Conservation (phyloP, 495 filamentous ascomycete genomes). For the Viridothelium virens region DNA sequence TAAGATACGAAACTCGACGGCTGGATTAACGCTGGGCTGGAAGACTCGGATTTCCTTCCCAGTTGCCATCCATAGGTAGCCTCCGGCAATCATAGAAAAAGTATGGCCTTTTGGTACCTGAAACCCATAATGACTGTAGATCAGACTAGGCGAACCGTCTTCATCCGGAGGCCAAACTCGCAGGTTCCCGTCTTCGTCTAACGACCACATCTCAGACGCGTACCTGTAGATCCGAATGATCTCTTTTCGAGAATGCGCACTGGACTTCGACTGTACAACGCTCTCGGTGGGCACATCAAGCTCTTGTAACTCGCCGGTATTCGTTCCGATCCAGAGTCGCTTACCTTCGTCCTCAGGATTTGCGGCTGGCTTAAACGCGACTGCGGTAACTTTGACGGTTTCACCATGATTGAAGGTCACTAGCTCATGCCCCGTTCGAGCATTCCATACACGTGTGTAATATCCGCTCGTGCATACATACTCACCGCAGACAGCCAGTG, state of each 20-base stretch:
- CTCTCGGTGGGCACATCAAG: slow-evolving; percentile 66
- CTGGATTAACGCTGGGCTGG: slow-evolving; percentile 58
- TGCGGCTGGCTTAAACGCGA: slow-evolving; percentile 74
- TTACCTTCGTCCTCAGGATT: slow-evolving; percentile 71
- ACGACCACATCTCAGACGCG: slow-evolving; percentile 84
- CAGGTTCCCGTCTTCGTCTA: slow-evolving; percentile 84
- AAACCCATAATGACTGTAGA: slow-evolving; percentile 56
- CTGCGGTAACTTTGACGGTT: slow-evolving; percentile 63
- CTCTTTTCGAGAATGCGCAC: slow-evolving; percentile 71
- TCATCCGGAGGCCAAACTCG: slow-evolving; percentile 81
- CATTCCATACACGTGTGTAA: slow-evolving; percentile 77
- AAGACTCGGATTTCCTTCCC: slow-evolving; percentile 86
- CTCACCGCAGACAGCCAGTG: slow-evolving; percentile 81
- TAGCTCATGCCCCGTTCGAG: slow-evolving; percentile 69
- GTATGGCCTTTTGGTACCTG: slow-evolving; percentile 74
- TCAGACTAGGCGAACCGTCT: slow-evolving; percentile 63
- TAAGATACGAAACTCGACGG: slow-evolving; percentile 61
- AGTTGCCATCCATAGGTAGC: slow-evolving; percentile 77
- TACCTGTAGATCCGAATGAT: slow-evolving; percentile 81
- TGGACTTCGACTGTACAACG: slow-evolving; percentile 54
- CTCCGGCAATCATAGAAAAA: slow-evolving; percentile 74
- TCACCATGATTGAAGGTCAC: slow-evolving; percentile 77
- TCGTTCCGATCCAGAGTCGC: slow-evolving; percentile 86
- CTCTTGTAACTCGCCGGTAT: slow-evolving; percentile 77
- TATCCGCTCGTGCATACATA: slow-evolving; percentile 79